phyloP scores from a whole-genome alignment of 176 grass and related monocot species.

The Microstegium vimineum region DNA sequence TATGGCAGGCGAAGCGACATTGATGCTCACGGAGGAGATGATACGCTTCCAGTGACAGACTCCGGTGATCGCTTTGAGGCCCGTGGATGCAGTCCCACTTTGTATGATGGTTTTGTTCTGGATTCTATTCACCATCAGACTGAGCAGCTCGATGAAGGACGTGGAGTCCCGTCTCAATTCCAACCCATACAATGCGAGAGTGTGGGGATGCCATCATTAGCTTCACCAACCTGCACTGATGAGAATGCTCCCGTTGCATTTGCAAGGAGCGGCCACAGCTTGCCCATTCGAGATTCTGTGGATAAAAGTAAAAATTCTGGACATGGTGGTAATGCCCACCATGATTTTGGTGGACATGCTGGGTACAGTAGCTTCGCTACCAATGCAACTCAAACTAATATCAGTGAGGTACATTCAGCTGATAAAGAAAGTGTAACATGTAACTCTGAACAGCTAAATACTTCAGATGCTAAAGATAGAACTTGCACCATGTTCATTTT shows the following conservation, averaged over 20 bases:
- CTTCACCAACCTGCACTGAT: not conserved
- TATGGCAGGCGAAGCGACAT: not conserved
- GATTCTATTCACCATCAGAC: not conserved
- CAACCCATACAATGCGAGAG: not conserved
- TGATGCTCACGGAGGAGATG: not conserved
- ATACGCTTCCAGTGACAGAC: not conserved
- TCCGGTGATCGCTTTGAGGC: not conserved
- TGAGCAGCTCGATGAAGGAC: not conserved
- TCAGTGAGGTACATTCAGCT: conserved; percentile 21
- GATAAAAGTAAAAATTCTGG: conserved; percentile 11
- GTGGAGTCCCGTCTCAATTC: not conserved
- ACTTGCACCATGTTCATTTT: not conserved
- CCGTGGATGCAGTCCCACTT: not conserved
- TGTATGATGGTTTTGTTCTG: not conserved
- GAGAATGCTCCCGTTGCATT: not conserved
- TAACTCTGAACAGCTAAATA: not conserved
- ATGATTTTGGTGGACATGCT: conserved; percentile 24
- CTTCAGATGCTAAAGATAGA: not conserved
- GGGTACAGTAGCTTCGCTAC: not conserved
- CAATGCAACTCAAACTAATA: not conserved
- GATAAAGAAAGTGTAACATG: not conserved
- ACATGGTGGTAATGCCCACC: not conserved
- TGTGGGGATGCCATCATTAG: not conserved
- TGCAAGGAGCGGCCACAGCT: not conserved
- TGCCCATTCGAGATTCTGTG: not conserved